phyloP scores from a whole-genome alignment of 345 rosid species.

The Camelina hispida region DNA sequence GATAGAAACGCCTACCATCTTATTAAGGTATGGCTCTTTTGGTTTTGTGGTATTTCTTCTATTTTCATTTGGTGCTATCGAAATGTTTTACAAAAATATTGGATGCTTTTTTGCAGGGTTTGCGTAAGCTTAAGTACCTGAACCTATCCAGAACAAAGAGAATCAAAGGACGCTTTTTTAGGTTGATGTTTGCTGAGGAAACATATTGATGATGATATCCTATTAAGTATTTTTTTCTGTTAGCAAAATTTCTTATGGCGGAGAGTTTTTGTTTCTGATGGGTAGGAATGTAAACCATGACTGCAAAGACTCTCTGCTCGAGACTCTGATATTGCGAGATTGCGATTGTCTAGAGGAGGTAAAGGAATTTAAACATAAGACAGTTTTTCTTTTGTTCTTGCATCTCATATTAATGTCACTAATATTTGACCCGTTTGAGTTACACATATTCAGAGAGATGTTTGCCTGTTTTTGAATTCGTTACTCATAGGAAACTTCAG shows the following conservation, averaged over 20 bases:
- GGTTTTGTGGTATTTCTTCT: not conserved
- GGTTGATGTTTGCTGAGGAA: slow-evolving; percentile 13
- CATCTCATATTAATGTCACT: slow-evolving; percentile 21
- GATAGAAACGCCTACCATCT: slow-evolving; percentile 61
- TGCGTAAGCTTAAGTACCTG: slow-evolving; percentile 19
- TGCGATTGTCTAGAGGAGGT: slow-evolving; percentile 3
- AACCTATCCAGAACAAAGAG: slow-evolving; percentile 4
- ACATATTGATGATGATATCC: slow-evolving; percentile 19
- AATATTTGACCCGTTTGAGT: slow-evolving; percentile 1
- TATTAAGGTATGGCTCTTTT: slow-evolving; percentile 54
- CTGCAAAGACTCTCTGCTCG: slow-evolving; percentile 9
- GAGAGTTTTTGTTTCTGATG: not conserved
- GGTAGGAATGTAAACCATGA: not conserved
- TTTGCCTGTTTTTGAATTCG: not conserved
- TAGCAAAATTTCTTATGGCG: not conserved
- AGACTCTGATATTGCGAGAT: slow-evolving; percentile 34
- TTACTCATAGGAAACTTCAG: not conserved
- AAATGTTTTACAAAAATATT: not conserved
- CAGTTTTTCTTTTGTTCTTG: not conserved
- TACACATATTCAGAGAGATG: not conserved
- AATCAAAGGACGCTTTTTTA: slow-evolving; percentile 10
- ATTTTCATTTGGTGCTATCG: not conserved
- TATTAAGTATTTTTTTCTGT: not conserved
- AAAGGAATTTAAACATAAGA: not conserved
- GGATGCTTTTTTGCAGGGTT: slow-evolving; percentile 14